Conservation (phyloP, 2,329 filamentous ascomycete species). For the Parafenestella ontariensis region DNA sequence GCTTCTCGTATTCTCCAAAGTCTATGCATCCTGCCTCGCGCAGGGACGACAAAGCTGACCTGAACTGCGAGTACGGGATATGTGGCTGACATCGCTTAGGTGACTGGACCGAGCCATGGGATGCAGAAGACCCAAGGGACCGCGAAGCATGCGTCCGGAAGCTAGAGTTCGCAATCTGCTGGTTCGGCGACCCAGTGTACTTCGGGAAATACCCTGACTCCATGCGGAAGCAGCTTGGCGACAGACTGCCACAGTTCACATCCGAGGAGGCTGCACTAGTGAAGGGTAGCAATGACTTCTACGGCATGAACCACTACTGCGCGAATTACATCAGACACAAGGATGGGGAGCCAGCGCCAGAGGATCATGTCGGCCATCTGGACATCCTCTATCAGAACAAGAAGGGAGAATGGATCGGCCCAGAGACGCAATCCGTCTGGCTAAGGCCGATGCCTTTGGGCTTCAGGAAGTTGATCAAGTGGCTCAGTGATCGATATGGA, state of each 20-base stretch:
- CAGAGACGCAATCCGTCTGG: conserved; percentile 84
- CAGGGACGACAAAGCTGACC: conserved; percentile 10
- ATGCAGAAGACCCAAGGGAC: conserved; percentile 75
- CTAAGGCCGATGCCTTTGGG: conserved; percentile 76
- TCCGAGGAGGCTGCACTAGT: conserved; percentile 76
- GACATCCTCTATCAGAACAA: conserved; percentile 76
- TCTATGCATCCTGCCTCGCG: conserved; percentile 22
- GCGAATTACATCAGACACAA: conserved; percentile 85
- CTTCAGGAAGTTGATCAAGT: conserved; percentile 71
- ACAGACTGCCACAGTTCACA: conserved; percentile 77
- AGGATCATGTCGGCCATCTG: conserved; percentile 78
- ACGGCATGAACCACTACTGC: conserved; percentile 94
- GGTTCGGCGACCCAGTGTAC: conserved; percentile 90
- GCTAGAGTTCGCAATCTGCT: conserved; percentile 85
- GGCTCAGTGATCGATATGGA: conserved; percentile 72
- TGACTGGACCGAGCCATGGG: conserved; percentile 84
- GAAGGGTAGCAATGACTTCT: conserved; percentile 88
- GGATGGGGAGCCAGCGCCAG: conserved; percentile 63
- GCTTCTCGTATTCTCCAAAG: conserved; percentile 13
- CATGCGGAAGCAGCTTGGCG: conserved; percentile 81
- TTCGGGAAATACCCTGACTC: conserved; percentile 82
- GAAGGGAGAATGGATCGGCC: conserved; percentile 74
- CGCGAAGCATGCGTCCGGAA: conserved; percentile 79
- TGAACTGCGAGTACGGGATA: conserved; percentile 4
- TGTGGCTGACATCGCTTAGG: conserved; percentile 53